Base-by-base conservation (phyloP, 345 rosid genomes). In the Euphorbia peplus region DNA sequence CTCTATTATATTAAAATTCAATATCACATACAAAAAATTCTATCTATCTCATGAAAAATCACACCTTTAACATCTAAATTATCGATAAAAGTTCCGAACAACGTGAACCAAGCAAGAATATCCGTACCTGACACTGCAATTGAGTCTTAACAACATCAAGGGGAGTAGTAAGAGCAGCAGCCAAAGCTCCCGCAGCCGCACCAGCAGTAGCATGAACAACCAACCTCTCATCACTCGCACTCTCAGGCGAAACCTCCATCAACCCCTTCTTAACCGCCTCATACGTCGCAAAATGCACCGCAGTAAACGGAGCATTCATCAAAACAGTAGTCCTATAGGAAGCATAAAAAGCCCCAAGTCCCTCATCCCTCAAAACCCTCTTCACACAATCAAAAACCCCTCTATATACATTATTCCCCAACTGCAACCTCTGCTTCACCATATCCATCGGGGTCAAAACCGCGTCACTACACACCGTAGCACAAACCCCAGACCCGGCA, bases 281-380 rank as follows among this genome's bases (percentile, higher is more conserved):
- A n/a, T 95, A 95, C 0, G 97, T 86, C 0, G 97, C 66, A 42
- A 92, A 95, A 75, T 95, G 95, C 66, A 95, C 96, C 0, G 95
- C 99, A 0, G 98, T 95, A 37, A 84, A 95, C 0, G 99, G 99
- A 6, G 98, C 99, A 59, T 90, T 95, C 99, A 95, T 95, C 65
- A 95, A 37, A 51, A 95, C 91, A 0, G 99, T 95, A n/a, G 99
- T 92, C 79, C 82, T 84, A 66, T 95, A 95, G 14, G 99, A 95
- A 6, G 97, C 98, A 24, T 87, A 95, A 60, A 95, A 95, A 18
- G 98, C 96, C 18, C 95, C 79, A 21, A 88, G 13, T 8, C 98
- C 97, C 75, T 95, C 99, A 46, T 95, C 97, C 29, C 82, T 81
- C 78, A 69, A 68, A 11, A 95, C 97, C 47, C 83, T 88, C 81